phyloP scores from a whole-genome alignment of 768 basidiomycete genomes.

The Bullera alba region DNA sequence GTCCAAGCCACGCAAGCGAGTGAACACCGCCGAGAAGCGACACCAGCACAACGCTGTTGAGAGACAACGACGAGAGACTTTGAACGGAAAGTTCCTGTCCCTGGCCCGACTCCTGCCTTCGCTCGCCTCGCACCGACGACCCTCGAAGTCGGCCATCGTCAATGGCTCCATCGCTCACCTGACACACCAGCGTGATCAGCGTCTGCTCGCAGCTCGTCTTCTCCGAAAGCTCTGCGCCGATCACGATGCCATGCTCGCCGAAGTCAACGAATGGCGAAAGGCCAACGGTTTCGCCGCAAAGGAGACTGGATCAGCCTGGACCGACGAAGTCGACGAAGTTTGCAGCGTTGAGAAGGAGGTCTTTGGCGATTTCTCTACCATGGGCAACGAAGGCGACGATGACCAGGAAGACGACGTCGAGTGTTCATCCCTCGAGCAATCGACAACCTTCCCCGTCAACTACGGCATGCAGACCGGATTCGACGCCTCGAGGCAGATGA shows the following conservation, averaged over 20 bases:
- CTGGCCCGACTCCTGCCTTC: constrained; percentile 87
- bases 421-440: constrained; percentile 3
- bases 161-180: constrained; percentile 79
- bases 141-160: constrained; percentile 94
- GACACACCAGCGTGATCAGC: constrained; percentile 69
- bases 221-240: constrained; percentile 72
- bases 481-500: constrained; percentile 28
- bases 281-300: constrained; percentile 58
- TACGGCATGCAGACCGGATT: constrained; percentile 12
- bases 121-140: constrained; percentile 81
- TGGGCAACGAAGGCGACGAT: constrained; percentile 32
- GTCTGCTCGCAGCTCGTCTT: constrained; percentile 71
- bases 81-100: constrained; percentile 83
- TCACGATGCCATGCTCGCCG: constrained; percentile 75
- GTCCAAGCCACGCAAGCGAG: constrained; percentile 70
- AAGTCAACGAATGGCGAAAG: constrained; percentile 87
- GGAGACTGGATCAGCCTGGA: constrained; percentile 25
- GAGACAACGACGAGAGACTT: constrained; percentile 80
- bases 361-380: constrained; percentile 37
- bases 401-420: constrained; percentile 25
- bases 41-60: constrained; percentile 98
- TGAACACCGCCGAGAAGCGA: constrained; percentile 92
- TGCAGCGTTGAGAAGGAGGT: constrained; percentile 39
- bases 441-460: constrained; percentile 1
- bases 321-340: constrained; percentile 39